Evolutionary conservation across 352 stramenopile genomes (phyloP), one percentile per base, ranked within the genome.

Genomic region (Globisporangium rhizosaccharum): DNA sequence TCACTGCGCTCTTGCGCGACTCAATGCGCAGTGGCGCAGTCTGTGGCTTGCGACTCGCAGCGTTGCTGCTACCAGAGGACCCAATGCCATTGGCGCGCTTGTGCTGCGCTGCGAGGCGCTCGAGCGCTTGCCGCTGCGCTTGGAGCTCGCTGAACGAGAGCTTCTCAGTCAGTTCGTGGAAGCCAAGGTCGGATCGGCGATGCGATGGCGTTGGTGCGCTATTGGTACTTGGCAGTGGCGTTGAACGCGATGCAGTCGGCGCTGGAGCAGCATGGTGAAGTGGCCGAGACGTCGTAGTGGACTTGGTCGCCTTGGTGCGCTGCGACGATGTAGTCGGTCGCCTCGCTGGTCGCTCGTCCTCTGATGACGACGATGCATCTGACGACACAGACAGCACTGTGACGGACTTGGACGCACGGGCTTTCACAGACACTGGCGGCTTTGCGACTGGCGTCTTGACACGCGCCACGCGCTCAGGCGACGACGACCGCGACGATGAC

Each of bases 81-180:
- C 30, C 41, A 50, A 23, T 53, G 11, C 39, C 46, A 2, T 14
- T 51, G 20, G 53, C 44, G 18, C 71, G 61, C 28, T 66, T 70
- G 46, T 79, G 78, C 63, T 79, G 70, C 18, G 52, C 47, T 9
- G 20, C n/a, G 49, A 67, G 26, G 12, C 63, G 56, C 26, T 63
- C 56, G 17, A 67, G 41, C 18, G 52, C 56, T 20, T 42, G 61
- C 12, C 50, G 55, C 56, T 67, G 61, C 1, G 61, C 61, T 50
- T 67, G 61, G n/a, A 67, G 56, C n/a, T 67, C 61, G 36, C 57
- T 67, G 39, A 55, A 59, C 41, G 61, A 64, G 37, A 67, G 46
- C 45, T 57, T 63, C 36, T 67, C 61, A 4, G 49, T 67, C 15
- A 67, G 33, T 11, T 37, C 26, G 25, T 45, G 26, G 30, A 37